Percentiles rank a stretch among this genome's conserved stretches.
phyloP scores from a whole-genome alignment of 1,139 yeast species.

The Magnusiomyces clavatus region DNA sequence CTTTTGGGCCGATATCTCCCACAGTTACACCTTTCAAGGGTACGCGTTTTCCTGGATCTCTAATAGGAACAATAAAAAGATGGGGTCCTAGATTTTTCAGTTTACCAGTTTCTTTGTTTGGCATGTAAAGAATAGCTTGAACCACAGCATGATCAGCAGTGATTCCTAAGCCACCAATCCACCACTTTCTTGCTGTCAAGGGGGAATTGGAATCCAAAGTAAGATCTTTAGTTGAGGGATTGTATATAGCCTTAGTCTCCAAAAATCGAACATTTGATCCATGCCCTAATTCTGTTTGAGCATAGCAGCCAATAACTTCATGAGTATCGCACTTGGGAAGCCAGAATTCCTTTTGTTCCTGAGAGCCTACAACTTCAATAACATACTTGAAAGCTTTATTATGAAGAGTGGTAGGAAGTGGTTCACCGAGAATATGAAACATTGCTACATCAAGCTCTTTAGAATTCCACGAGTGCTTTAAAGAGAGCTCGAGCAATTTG shows the following conservation, averaged over 20 bases:
- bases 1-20: constrained; percentile 77
- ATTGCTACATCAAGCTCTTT: not conserved
- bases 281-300: constrained; percentile 78
- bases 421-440: not conserved
- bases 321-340: not conserved
- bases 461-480: not conserved
- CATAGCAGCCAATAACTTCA: constrained; percentile 51
- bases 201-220: not conserved
- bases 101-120: constrained; percentile 20
- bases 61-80: constrained; percentile 68
- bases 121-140: constrained; percentile 61
- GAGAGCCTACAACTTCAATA: constrained; percentile 2
- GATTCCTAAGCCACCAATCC: constrained; percentile 87
- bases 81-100: constrained; percentile 60
- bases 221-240: constrained; percentile 48
- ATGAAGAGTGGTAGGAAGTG: constrained; percentile 2
- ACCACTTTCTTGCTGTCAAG: constrained; percentile 55
- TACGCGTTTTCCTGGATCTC: constrained; percentile 53
- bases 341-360: constrained; percentile 2
- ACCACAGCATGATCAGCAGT: constrained; percentile 65
- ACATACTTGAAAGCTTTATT: constrained; percentile 5
- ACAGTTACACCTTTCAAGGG: constrained; percentile 60
- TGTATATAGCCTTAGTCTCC: constrained; percentile 68
- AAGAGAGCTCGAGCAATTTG: not conserved
- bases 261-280: constrained; percentile 75